Conservation (phyloP, 2,329 filamentous ascomycete genomes). For the Botrytis galanthina region DNA sequence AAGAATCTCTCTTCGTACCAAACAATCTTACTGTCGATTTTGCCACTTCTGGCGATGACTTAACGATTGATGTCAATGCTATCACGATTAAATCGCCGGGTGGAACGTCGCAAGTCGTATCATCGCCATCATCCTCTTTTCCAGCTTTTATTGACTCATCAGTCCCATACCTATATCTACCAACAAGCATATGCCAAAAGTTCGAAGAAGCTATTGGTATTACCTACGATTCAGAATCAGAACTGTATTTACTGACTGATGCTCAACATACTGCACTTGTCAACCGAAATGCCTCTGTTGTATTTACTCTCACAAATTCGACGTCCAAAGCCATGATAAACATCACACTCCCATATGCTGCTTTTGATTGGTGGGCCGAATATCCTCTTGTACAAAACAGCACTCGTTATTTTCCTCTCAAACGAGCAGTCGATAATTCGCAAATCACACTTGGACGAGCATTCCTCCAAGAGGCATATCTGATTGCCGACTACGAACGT, state of each 20-base stretch:
- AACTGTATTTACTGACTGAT: constrained; percentile 41
- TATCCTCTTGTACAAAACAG: constrained; percentile 37
- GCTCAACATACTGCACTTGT: constrained; percentile 31
- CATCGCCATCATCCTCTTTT: constrained; percentile 23
- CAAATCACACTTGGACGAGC: constrained; percentile 42
- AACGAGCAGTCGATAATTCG: constrained; percentile 37
- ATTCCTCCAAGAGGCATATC: constrained; percentile 43
- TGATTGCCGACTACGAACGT: constrained; percentile 43
- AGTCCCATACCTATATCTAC: constrained; percentile 43
- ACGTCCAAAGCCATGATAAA: constrained; percentile 35
- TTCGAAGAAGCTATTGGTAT: constrained; percentile 42
- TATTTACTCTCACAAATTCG: constrained; percentile 39
- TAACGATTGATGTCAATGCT: constrained; percentile 42
- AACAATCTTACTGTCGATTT: constrained; percentile 43
- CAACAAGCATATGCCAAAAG: constrained; percentile 38
- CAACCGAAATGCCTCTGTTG: constrained; percentile 38
- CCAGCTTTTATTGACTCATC: constrained; percentile 41
- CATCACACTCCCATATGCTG: constrained; percentile 42
- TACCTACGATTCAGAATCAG: constrained; percentile 39
- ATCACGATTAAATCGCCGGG: constrained; percentile 31
- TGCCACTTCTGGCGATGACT: constrained; percentile 40
- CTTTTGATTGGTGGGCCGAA: constrained; percentile 41
- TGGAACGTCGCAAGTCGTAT: constrained; percentile 24
- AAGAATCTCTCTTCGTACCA: constrained; percentile 42
- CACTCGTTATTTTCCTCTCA: constrained; percentile 43